A percentile compares a stretch with the other conserved stretches of the same genome.
These are phyloP conservation scores for Cichorium intybus DNA, from an alignment of 140 eudicot genomes.

Conservation along the genomic window DNA sequence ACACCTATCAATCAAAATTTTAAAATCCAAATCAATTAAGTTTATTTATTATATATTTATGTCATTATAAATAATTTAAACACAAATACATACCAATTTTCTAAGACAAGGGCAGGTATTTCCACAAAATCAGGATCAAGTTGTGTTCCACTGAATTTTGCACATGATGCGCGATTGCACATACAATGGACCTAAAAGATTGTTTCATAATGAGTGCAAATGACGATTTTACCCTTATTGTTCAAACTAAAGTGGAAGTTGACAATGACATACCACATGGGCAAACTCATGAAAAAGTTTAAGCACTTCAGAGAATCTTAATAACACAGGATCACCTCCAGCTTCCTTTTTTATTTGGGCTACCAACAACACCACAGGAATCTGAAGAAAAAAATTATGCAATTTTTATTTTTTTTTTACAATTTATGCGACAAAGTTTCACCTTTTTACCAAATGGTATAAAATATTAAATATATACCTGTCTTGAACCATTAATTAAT, in stretches of 20 bases:
- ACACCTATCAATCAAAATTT: slow-evolving; percentile 53
- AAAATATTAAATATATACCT: too few species aligned
- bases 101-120: slow-evolving; percentile 81
- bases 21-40: neutral
- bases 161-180: slow-evolving; percentile 82
- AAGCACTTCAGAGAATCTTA: slow-evolving; percentile 89
- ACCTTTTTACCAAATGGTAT: too few species aligned
- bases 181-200: slow-evolving; percentile 59
- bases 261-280: slow-evolving; percentile 85
- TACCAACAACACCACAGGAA: slow-evolving; percentile 79
- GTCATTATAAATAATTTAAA: neutral
- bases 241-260: slow-evolving; percentile 14
- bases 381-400: slow-evolving; percentile 39
- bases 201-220: neutral
- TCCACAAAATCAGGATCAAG: slow-evolving; percentile 93
- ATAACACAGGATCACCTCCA: slow-evolving; percentile 57
- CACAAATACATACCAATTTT: slow-evolving; percentile 62
- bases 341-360: slow-evolving; percentile 65
- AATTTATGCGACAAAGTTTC: neutral
- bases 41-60: neutral
- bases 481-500: slow-evolving; percentile 43
- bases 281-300: slow-evolving; percentile 90
- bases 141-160: slow-evolving; percentile 84
- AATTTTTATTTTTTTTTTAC: neutral
- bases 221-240: slow-evolving; percentile 1